Base-by-base conservation (phyloP, 2,329 filamentous ascomycete genomes). In the Chrysosporium queenslandicum region DNA sequence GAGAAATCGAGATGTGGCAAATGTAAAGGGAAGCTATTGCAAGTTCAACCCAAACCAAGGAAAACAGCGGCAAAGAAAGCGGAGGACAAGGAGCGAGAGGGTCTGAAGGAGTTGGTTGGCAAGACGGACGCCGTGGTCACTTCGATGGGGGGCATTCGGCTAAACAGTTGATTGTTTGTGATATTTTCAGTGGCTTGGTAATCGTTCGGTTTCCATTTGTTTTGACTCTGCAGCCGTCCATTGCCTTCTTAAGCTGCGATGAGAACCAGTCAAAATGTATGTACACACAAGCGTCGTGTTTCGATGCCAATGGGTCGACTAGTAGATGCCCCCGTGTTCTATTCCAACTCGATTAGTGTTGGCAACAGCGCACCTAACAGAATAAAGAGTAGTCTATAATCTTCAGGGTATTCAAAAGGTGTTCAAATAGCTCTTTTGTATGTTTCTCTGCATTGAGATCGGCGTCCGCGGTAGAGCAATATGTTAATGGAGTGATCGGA, bases 41-140 rank as follows among this genome's bases (percentile, higher is more conserved):
- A 97, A 75, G 83, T 83, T 7, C 89, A 87, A 66, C 91, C 91
- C 0, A 77, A 78, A 36, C 89, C 89, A 0, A 74, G 85, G 39
- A 60, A 64, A 8, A 45, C 36, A 12, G 29, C 41, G 14, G 62
- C 62, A 1, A 61, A 53, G 54, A 68, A 64, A 60, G 40, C 29
- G 42, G 27, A 29, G 21, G 16, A 39, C 46, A 39, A 40, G 40
- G 18, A 37, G 16, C 46, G 20, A 11, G n/a, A 11, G 14, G 32
- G 32, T 8, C 14, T 46, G 14, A 46, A 21, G 18, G 27, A 32
- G 43, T 34, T 46, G 27, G 16, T 14, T 21, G 27, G 18, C 16
- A 29, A 29, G 11, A 11, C 41, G 23, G 43, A 34, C 18, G 8
- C n/a, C 18, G 21, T 46, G 43, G 27, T 23, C 2, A 46, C 16